Evolutionary conservation across 352 stramenopile species (phyloP), one percentile per base, ranked within the genome.

Genomic region (Blastocystis sp.): DNA sequence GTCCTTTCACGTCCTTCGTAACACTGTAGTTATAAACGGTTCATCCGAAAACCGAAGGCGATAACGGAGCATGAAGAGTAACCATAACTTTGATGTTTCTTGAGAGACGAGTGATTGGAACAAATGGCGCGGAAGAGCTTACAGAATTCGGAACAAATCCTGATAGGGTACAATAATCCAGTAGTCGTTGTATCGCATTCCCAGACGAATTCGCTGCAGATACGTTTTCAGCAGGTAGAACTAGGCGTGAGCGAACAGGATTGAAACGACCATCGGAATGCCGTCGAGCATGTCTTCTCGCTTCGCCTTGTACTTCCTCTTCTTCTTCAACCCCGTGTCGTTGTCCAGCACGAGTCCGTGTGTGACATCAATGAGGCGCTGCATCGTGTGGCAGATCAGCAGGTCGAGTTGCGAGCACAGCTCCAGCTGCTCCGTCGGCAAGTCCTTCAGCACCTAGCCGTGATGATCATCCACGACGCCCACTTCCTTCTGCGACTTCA

Each of bases 101-200:
- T 74, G n/a, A n/a, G n/a, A n/a, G n/a, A n/a, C n/a, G n/a, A n/a
- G n/a, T n/a, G n/a, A n/a, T n/a, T n/a, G n/a, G n/a, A n/a, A n/a
- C n/a, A n/a, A n/a, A n/a, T n/a, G n/a, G n/a, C n/a, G n/a, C n/a
- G n/a, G n/a, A n/a, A n/a, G n/a, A n/a, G n/a, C n/a, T n/a, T n/a
- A 55, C 16, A 55, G 45, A 55, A 19, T 55, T 16, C 62, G 35
- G 16, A 69, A 85, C 29, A 85, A 37, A 50, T 85, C 74, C 66
- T 85, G 74, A 67, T 85, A 85, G 29, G 74, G 74, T 69, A 85
- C 74, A 67, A 85, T 41, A 66, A 85, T 50, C 74, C 74, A 85
- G 55, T 85, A 85, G 24, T 85, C 26, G 26, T 85, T 85, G 26
- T 69, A 85, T 10, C 74, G 45, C 51, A 85, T 60, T 10, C 51